A percentile compares a stretch with the other conserved stretches of the same genome.
phyloP scores from a whole-genome alignment of 352 stramenopile species.

The Pythium sp. region DNA sequence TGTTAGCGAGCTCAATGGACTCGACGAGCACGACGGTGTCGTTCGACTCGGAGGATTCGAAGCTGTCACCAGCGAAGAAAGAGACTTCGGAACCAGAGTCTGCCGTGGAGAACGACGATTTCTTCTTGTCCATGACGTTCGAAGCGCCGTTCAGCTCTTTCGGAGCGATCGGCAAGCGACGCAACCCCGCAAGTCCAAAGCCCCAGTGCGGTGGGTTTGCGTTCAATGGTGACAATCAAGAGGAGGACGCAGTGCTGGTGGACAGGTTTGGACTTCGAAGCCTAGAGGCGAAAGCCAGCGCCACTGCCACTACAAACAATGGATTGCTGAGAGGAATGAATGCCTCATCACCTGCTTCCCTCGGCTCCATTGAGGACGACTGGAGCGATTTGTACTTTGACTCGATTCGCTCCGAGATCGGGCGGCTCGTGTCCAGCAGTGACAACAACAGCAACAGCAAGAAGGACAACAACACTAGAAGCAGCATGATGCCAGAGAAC shows the following conservation, averaged over 20 bases:
- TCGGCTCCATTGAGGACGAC: slow-evolving; percentile 10
- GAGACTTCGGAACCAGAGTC: neutral
- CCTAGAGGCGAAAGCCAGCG: neutral
- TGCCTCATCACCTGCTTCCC: neutral
- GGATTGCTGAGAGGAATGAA: neutral
- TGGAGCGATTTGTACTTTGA: slow-evolving; percentile 26
- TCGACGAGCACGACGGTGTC: slow-evolving; percentile 21
- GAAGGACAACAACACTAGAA: neutral
- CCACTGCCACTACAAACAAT: neutral
- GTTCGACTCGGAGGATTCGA: slow-evolving; percentile 13
- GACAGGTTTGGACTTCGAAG: slow-evolving; percentile 6
- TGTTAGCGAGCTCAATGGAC: slow-evolving; percentile 10
- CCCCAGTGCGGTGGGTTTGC: neutral
- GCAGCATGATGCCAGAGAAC: neutral
- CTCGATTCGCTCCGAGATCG: slow-evolving; percentile 24
- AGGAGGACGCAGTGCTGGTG: slow-evolving; percentile 10
- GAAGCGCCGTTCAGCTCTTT: slow-evolving; percentile 18
- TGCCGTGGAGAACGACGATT: neutral
- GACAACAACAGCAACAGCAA: neutral
- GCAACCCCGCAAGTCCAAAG: neutral
- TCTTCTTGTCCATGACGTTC: slow-evolving; percentile 18
- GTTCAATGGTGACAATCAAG: neutral
- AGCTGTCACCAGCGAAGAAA: slow-evolving; percentile 4
- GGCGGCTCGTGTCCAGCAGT: slow-evolving; percentile 9
- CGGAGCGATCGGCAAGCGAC: slow-evolving; percentile 16